These are phyloP conservation scores for Cryptococcus maquisensis DNA, from an alignment of 1,284 basidiomycete species.

Conservation along the genomic window DNA sequence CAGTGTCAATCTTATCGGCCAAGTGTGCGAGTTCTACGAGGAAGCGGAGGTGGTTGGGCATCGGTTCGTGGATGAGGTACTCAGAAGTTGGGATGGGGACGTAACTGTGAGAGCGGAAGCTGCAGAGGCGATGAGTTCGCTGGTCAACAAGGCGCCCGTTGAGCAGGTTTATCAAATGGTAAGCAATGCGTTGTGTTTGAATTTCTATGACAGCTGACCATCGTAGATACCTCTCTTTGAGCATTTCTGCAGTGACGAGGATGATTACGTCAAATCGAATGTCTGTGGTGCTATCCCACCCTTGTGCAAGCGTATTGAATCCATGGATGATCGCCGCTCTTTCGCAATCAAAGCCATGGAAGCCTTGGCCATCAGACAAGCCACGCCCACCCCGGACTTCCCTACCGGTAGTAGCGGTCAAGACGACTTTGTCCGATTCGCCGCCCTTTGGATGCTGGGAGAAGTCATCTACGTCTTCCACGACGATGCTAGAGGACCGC, in stretches of 20 bases:
- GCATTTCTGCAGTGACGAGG: conserved; percentile 62
- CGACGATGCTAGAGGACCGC: conserved; percentile 61
- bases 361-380: conserved; percentile 53
- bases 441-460: conserved; percentile 82
- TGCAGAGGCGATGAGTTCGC: conserved; percentile 77
- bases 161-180: conserved; percentile 68
- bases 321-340: conserved; percentile 55
- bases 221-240: conserved; percentile 73
- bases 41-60: conserved; percentile 59
- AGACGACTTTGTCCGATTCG: conserved; percentile 67
- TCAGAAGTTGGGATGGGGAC: conserved; percentile 70
- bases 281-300: conserved; percentile 81
- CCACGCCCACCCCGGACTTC: too few relatives aligned
- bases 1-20: conserved; percentile 86
- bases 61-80: conserved; percentile 74
- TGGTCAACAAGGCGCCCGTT: conserved; percentile 76
- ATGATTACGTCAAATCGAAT: conserved; percentile 84
- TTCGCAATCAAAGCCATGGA: conserved; percentile 63
- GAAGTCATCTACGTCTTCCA: conserved; percentile 86
- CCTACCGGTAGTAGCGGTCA: conserved; percentile 49
- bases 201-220: not conserved
- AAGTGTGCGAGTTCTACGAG: conserved; percentile 55
- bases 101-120: conserved; percentile 85
- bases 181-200: conserved; percentile 31
- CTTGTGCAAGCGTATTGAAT: conserved; percentile 62